Evolutionary conservation across 2,329 filamentous ascomycete genomes (phyloP).

Genomic region (Fusarium mexicanum): DNA sequence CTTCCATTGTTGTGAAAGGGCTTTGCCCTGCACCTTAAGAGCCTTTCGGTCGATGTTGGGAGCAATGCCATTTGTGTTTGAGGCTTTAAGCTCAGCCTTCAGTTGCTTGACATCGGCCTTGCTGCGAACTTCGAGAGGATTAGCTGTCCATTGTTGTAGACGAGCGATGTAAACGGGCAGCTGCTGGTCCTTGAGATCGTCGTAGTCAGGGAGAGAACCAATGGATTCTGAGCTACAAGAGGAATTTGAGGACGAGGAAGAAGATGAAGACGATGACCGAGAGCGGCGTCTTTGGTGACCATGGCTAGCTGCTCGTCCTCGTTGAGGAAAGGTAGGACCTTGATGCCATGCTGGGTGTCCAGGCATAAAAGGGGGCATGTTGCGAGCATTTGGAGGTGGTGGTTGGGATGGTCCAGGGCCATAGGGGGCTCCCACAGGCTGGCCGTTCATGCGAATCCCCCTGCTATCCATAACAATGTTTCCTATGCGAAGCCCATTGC

Average conservation of each 20-base stretch:
- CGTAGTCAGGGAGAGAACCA: constrained; percentile 64
- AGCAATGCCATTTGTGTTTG: constrained; percentile 36
- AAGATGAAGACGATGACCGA: constrained; percentile 50
- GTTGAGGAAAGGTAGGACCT: neutral
- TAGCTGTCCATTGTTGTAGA: constrained; percentile 59
- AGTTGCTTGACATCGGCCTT: constrained; percentile 55
- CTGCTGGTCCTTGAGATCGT: constrained; percentile 60
- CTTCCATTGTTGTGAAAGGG: constrained; percentile 55
- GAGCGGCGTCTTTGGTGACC: constrained; percentile 32
- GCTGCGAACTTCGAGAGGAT: constrained; percentile 61
- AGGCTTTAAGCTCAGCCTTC: constrained; percentile 55
- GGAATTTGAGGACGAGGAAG: constrained; percentile 45
- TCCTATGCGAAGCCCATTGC: constrained; percentile 58
- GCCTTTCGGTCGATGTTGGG: constrained; percentile 42
- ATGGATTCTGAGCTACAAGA: constrained; percentile 52
- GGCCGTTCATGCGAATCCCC: constrained; percentile 47
- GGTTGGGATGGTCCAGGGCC: neutral
- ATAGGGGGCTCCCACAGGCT: neutral
- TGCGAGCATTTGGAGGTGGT: neutral
- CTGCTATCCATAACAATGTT: constrained; percentile 54
- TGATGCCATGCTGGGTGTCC: constrained; percentile 8
- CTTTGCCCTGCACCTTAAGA: constrained; percentile 56
- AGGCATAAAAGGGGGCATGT: neutral
- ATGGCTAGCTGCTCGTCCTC: constrained; percentile 24
- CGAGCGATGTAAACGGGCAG: constrained; percentile 57